Conservation (phyloP, 2,329 filamentous ascomycete species). For the Aspergillus vadensis region DNA sequence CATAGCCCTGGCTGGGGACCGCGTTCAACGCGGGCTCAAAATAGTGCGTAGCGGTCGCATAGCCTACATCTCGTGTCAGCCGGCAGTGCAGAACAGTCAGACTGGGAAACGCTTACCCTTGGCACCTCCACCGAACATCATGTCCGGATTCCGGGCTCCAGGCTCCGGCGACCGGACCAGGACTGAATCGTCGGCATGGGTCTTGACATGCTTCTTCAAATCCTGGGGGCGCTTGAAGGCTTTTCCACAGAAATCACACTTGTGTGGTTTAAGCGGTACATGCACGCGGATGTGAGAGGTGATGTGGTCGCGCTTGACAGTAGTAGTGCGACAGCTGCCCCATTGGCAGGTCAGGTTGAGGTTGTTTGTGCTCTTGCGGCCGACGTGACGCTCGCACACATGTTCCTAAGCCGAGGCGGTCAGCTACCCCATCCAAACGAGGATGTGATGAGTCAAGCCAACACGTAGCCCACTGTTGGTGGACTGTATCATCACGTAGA, state of each 20-base stretch:
- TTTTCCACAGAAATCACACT: conserved; percentile 98
- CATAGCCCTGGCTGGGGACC: conserved; percentile 45
- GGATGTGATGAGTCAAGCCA: conserved; percentile 1
- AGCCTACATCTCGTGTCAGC: conserved; percentile 23
- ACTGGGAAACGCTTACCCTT: conserved; percentile 34
- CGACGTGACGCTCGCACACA: conserved; percentile 96
- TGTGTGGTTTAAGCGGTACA: conserved; percentile 98
- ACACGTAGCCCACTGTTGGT: conserved; percentile 6
- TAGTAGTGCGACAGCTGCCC: conserved; percentile 94
- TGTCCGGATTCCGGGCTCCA: conserved; percentile 48
- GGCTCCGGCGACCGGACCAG: conserved; percentile 65
- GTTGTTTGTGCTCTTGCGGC: conserved; percentile 98
- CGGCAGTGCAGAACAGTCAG: background rate
- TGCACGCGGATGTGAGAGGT: conserved; percentile 98
- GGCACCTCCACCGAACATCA: conserved; percentile 41
- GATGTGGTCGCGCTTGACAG: conserved; percentile 98
- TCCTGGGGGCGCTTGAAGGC: conserved; percentile 99
- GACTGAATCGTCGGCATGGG: conserved; percentile 93
- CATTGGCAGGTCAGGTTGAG: conserved; percentile 96
- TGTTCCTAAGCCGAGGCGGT: conserved; percentile 68
- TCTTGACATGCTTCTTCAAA: conserved; percentile 99
- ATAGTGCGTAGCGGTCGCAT: conserved; percentile 56
- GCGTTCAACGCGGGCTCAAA: conserved; percentile 55
- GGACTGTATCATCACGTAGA: background rate
- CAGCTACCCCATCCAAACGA: background rate